Evolutionary conservation across 192 early-diverging fungal genomes (phyloP), one percentile per base, ranked within the genome.

Genomic region (Backusella sp.): DNA sequence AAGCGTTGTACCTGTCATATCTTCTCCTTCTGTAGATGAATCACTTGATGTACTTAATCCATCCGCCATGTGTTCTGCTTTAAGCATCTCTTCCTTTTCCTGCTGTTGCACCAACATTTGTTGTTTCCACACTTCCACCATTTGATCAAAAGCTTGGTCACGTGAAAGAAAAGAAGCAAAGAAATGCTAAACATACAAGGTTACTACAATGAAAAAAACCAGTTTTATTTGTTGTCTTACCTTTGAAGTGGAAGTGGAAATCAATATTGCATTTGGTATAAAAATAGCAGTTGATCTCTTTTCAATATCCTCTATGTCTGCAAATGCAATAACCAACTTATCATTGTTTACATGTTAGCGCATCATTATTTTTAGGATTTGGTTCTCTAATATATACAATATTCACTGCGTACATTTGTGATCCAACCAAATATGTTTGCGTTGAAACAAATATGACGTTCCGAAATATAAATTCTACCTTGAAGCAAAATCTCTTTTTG

Each of bases 371-470:
- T 36, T 69, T 37, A 53, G n/a, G 28, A 44, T 2, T 35, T 32
- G 32, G 32, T 32, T 32, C 32, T 32, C 32, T 32, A 4, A n/a
- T 53, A 23, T 28, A 12, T 23, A 17, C 37, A 4, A 26, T 62
- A 28, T 62, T 62, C 6, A 26, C 23, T 67, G 65, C 79, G 77
- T 86, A 87, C 89, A 77, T 86, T 92, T 28, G 93, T 94, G 12
- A 93, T 90, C 91, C 94, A 96, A 41, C 95, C 95, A 85, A 97
- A 94, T 70, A 97, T 94, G 74, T 94, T 94, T 46, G 92, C 90
- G 82, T 95, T 90, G 75, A 97, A 97, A 81, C 92, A 93, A 52
- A 95, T 82, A 81, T 91, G 86, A 77, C 86, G 88, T 74, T 94
- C 88, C 5, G 95, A 95, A 79, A 95, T 82, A 79, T 94, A 96